Base-by-base conservation (phyloP, 1,284 basidiomycete genomes). In the Coniferiporia sulphurascens region DNA sequence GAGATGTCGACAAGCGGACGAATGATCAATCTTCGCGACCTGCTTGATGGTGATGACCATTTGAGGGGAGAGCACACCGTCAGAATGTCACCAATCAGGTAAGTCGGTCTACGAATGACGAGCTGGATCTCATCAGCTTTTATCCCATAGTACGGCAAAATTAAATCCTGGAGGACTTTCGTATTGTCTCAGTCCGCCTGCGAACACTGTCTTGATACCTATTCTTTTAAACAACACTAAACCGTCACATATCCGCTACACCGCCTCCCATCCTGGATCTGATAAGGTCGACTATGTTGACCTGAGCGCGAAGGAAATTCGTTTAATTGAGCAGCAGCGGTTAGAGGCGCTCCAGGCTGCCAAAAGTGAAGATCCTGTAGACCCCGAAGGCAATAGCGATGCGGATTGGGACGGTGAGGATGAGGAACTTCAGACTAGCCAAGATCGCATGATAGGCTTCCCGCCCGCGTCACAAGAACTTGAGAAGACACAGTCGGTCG, bases 191-290 rank as follows among this genome's bases (percentile, higher is more conserved):
- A 76, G 84, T 0, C 71, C 82, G 2, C 75, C 83, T 4, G 74
- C 76, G 8, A 77, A 80, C 52, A 75, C 76, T 45, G 79, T 89
- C 49, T 78, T 91, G 52, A 73, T 95, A 50, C 92, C 93, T 1
- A 74, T 95, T 35, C 76, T 97, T 32, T 83, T 98, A 70, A 98
- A 97, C 78, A 96, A 97, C 73, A 95, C 95, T 2, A 79, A 80
- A n/a, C 86, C 93, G 0, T 78, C 81, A 12, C 78, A 81, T 59
- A 74, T 98, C 41, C 82, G 80, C 58, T 98, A 95, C 71, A 86
- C 85, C 13, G 72, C 95, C 41, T 84, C 85, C 3, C 85, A 91
- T 5, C 81, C 95, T 44, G 84, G 82, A 4, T 77, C 70, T 4
- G 73, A 72, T 15, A 81, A 80, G 64, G 66, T 81, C 36, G 84